Evolutionary conservation across 371 early-diverging fungal species (phyloP), one percentile per base, ranked within the genome.

Genomic region (Rhizomucor pusillus): DNA sequence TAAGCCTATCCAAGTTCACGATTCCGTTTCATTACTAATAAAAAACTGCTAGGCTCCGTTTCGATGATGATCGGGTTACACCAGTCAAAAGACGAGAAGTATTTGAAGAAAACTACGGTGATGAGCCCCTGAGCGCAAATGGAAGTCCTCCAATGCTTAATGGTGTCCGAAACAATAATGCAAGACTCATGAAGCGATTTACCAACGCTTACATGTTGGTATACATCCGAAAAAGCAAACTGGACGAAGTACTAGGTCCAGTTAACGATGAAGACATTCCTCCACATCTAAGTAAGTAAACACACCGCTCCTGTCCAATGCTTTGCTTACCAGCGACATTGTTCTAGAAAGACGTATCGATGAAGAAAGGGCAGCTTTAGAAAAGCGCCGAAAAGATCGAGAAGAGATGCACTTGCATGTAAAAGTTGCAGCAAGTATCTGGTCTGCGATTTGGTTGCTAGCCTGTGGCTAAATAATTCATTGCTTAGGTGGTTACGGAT

Each of bases 171-270:
- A 60, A 34, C 34, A 60, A 54, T 35, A 63, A 39, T 44, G 49
- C 62, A 22, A 56, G 77, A 11, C 34, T 56, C 43, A 49, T 67
- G 50, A 90, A 85, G 61, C 84, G 90, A 5, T 92, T 88, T 57
- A 93, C 95, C 5, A 97, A 94, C 63, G 97, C 98, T 0, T 96
- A 97, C 79, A 96, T 97, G 95, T 73, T 96, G 69, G 95, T 95
- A 23, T 97, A 97, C 64, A 85, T 97, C 50, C 88, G 92, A 44
- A 84, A 90, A 66, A 62, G 79, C 14, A 77, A 87, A 52, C 60
- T 88, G 47, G 86, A 86, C 33, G 63, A 79, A 24, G 80, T 96
- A 0, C 75, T 95, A 54, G 79, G 77, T 22, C 85, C 87, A 0
- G 71, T 92, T 9, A 56, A 72, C 0, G 67, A 68, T 2, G 62